phyloP scores from a whole-genome alignment of 2,329 filamentous ascomycete species.

The Beauveria brongniartii region DNA sequence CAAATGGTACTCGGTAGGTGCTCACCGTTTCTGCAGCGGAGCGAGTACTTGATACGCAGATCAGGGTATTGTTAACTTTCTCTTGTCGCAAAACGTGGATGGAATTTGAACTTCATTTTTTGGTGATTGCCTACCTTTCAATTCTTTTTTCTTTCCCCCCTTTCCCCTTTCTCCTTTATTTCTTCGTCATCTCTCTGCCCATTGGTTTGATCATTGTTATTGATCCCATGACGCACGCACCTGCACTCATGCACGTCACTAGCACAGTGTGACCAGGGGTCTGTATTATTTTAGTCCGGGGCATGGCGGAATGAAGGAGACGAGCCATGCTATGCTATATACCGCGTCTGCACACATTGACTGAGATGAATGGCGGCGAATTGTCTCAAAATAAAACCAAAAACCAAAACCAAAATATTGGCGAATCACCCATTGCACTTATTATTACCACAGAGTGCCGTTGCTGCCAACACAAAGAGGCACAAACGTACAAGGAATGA shows the following conservation, averaged over 20 bases:
- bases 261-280: neutral
- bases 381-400: too few relatives aligned
- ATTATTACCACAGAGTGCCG: too few relatives aligned
- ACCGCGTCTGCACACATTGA: too few relatives aligned
- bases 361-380: too few relatives aligned
- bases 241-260: neutral
- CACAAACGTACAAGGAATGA: neutral
- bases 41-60: neutral
- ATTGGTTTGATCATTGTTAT: neutral
- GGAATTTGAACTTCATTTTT: too few relatives aligned
- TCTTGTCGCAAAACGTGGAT: too few relatives aligned
- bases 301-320: neutral
- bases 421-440: too few relatives aligned
- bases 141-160: too few relatives aligned
- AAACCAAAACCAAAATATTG: too few relatives aligned
- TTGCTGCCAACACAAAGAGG: neutral
- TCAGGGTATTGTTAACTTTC: neutral
- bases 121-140: too few relatives aligned
- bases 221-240: neutral
- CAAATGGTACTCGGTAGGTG: neutral
- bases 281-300: neutral
- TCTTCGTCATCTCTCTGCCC: too few relatives aligned
- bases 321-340: neutral
- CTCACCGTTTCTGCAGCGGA: neutral
- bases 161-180: neutral